Evolutionary conservation across 139 green algal genomes (phyloP).

Genomic region (Chlamydomonas applanata): DNA sequence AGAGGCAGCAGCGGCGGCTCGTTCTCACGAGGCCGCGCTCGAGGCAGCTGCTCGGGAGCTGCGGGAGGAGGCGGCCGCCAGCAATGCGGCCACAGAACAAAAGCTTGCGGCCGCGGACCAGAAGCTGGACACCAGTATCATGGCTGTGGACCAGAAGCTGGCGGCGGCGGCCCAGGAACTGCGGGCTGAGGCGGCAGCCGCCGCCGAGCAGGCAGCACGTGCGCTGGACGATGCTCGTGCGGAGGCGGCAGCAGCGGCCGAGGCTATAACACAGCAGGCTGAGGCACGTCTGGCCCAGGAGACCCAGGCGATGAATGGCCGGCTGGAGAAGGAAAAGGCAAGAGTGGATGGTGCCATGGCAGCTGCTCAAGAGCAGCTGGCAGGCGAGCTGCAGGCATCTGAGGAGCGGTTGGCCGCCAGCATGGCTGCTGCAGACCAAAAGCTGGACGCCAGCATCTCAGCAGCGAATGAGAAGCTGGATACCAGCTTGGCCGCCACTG

Average conservation of each 20-base stretch:
- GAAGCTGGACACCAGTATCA: neutral
- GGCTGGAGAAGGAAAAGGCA: conserved; percentile 3
- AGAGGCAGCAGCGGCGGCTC: too few relatives aligned
- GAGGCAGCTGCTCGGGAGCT: too few relatives aligned
- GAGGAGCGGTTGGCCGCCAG: neutral
- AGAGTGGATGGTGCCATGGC: too few relatives aligned
- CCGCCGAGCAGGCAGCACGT: too few relatives aligned
- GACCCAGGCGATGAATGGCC: too few relatives aligned
- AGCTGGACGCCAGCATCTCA: neutral
- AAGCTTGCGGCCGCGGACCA: neutral
- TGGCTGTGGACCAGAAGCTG: neutral
- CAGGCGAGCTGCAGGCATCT: conserved; percentile 14
- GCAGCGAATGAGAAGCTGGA: conserved; percentile 5
- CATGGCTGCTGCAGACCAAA: neutral
- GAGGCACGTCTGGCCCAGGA: too few relatives aligned
- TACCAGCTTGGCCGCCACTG: conserved; percentile 7
- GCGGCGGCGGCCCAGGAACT: neutral
- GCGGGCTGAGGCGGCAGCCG: neutral
- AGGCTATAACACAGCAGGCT: too few relatives aligned
- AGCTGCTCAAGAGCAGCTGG: neutral
- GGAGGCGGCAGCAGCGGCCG: neutral
- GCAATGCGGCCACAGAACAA: neutral
- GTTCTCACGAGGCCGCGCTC: too few relatives aligned
- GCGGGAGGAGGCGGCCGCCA: neutral
- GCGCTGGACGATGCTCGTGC: too few relatives aligned